A percentile compares a stretch with the other conserved stretches of the same genome.
These are phyloP conservation scores for Paramarasmius palmivorus DNA, from an alignment of 1,284 basidiomycete genomes.

Conservation along the genomic window DNA sequence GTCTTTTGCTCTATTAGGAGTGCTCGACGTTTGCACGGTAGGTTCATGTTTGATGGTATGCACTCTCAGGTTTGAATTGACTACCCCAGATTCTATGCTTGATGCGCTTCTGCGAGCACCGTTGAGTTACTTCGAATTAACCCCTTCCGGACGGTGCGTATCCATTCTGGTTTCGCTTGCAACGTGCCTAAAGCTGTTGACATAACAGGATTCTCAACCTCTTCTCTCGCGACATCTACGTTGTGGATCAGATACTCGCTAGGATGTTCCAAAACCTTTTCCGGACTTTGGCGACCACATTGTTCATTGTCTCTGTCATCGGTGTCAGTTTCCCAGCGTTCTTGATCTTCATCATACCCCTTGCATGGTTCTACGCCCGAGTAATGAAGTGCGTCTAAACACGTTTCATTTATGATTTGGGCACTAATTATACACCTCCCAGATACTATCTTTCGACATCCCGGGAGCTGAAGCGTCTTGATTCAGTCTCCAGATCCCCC, in stretches of 20 bases:
- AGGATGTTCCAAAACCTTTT: slow-evolving; percentile 72
- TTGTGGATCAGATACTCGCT: slow-evolving; percentile 83
- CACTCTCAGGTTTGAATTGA: slow-evolving; percentile 3
- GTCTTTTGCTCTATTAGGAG: slow-evolving; percentile 80
- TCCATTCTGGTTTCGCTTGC: slow-evolving; percentile 5
- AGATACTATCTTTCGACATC: slow-evolving; percentile 92
- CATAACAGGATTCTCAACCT: slow-evolving; percentile 73
- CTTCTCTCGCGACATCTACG: slow-evolving; percentile 92
- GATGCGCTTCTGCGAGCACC: slow-evolving; percentile 80
- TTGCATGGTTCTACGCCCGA: slow-evolving; percentile 73
- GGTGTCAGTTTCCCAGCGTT: slow-evolving; percentile 83
- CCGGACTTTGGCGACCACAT: slow-evolving; percentile 59
- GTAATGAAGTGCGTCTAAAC: slow-evolving; percentile 67
- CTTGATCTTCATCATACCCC: slow-evolving; percentile 72
- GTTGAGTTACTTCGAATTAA: slow-evolving; percentile 85
- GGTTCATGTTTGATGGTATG: slow-evolving; percentile 9
- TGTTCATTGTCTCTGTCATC: slow-evolving; percentile 82
- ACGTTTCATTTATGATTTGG: slow-evolving; percentile 6
- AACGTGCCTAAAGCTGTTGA: neutral
- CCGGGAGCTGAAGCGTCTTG: slow-evolving; percentile 89
- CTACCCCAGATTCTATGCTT: slow-evolving; percentile 57
- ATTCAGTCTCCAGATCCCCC: slow-evolving; percentile 87
- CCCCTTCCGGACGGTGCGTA: slow-evolving; percentile 72
- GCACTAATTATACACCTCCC: slow-evolving; percentile 6
- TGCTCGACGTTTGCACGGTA: slow-evolving; percentile 76